A percentile compares a stretch with the other conserved stretches of the same genome.
Evolutionary conservation across 2,329 filamentous ascomycete species (phyloP).

Genomic region (Aureobasidium uvarum): DNA sequence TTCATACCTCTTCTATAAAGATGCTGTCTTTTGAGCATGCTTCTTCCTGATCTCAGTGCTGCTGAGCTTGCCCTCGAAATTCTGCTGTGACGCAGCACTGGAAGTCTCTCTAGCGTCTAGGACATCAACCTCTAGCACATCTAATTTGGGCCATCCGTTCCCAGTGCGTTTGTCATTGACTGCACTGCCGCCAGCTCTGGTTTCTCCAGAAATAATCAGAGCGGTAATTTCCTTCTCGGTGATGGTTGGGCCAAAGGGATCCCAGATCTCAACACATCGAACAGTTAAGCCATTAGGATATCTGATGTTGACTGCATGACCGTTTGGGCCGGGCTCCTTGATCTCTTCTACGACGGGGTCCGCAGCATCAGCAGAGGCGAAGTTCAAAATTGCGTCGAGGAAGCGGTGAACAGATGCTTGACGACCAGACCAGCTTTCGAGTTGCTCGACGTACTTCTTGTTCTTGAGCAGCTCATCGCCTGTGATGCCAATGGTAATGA

Average conservation of each 20-base stretch:
- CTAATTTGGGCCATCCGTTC: conserved; percentile 71
- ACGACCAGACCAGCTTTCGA: conserved; percentile 77
- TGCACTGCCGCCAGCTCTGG: conserved; percentile 73
- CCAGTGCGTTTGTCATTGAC: conserved; percentile 80
- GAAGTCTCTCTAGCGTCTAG: conserved; percentile 62
- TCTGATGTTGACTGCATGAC: conserved; percentile 54
- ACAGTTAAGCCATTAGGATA: conserved; percentile 65
- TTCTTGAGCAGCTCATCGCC: conserved; percentile 81
- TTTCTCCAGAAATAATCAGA: conserved; percentile 85
- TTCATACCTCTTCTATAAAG: neutral
- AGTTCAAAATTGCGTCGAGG: conserved; percentile 60
- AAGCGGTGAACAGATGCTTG: conserved; percentile 70
- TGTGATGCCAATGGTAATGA: conserved; percentile 78
- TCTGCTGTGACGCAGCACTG: conserved; percentile 40
- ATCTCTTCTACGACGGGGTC: conserved; percentile 37
- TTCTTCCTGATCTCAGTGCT: conserved; percentile 70
- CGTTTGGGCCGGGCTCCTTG: conserved; percentile 49
- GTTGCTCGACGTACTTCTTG: conserved; percentile 79
- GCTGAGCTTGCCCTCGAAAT: conserved; percentile 82
- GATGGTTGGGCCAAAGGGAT: conserved; percentile 87
- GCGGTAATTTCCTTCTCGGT: conserved; percentile 74
- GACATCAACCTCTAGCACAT: conserved; percentile 87
- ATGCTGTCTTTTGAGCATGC: conserved; percentile 15
- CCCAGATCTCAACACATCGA: conserved; percentile 79
- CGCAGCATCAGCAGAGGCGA: conserved; percentile 49